Percentiles rank a stretch among this genome's conserved stretches.
phyloP scores from a whole-genome alignment of 2,329 filamentous ascomycete species.

The Trichoderma lentiforme region DNA sequence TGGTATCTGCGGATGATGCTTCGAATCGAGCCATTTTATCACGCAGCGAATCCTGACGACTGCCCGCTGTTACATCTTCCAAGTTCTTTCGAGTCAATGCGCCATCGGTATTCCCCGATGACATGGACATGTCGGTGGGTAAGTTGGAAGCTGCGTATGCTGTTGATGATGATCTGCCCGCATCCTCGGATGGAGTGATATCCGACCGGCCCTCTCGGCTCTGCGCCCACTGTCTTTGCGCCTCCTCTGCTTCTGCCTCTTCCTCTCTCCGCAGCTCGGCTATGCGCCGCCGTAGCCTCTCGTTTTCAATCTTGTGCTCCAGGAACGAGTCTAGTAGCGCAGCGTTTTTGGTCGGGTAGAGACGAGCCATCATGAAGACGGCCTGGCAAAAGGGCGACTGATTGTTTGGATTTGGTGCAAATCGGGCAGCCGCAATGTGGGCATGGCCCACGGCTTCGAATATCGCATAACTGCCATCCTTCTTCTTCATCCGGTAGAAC shows the following conservation, averaged over 20 bases:
- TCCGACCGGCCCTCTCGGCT: constrained; percentile 57
- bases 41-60: constrained; percentile 69
- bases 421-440: constrained; percentile 71
- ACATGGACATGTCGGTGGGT: constrained; percentile 49
- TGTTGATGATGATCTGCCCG: constrained; percentile 34
- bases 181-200: constrained; percentile 48
- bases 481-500: constrained; percentile 79
- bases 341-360: constrained; percentile 85
- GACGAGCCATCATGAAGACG: constrained; percentile 89
- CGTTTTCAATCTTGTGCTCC: constrained; percentile 96
- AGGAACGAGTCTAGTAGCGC: constrained; percentile 85
- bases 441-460: constrained; percentile 93
- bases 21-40: constrained; percentile 86
- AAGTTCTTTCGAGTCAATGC: constrained; percentile 77
- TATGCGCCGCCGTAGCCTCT: constrained; percentile 78
- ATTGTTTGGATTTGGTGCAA: constrained; percentile 60
- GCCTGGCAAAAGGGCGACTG: constrained; percentile 74
- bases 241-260: constrained; percentile 70
- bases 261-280: constrained; percentile 83
- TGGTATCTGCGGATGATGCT: constrained; percentile 70
- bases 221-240: constrained; percentile 58
- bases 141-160: constrained; percentile 29
- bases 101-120: constrained; percentile 65
- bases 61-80: constrained; percentile 65
- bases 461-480: constrained; percentile 70